Base-by-base conservation (phyloP, 192 early-diverging fungal species). In the Kappamyces sp. region DNA sequence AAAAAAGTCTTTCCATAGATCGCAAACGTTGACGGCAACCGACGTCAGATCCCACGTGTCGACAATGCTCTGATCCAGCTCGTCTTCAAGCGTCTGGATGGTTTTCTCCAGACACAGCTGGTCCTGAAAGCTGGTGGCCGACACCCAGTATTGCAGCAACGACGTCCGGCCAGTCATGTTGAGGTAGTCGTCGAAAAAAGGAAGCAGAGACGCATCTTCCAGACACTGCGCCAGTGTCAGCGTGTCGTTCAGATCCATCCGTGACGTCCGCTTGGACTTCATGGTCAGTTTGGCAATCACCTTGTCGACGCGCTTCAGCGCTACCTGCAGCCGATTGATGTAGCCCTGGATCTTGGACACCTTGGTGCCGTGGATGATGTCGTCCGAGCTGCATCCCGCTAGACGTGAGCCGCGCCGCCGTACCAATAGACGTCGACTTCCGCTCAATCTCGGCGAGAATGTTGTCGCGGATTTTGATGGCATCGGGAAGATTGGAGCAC, bases 111-210 rank as follows among this genome's bases (percentile, higher is more conserved):
- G 31, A 33, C 8, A 11, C 32, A 39, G 48, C 33, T 43, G 31
- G 49, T 22, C 55, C 11, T 30, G 54, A 47, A 59, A 43, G 7
- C 46, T 66, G 67, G 32, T 78, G 67, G 31, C 84, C 71, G 29
- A 83, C 80, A 89, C 60, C 86, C 88, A 89, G 57, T 88, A 88
- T 51, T 87, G 84, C 2, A 89, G 74, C 32, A 83, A 68, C 4
- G 77, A 60, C 65, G 81, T 74, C 54, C 73, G 69, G 2, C 82
- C 85, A 8, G 73, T 75, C 15, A 79, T 72, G 62, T 91, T 88
- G 83, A 87, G 83, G 65, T 85, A 89, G 65, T 89, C 90, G 60
- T 83, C 84, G 69, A 91, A 89, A 43, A 83, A 86, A 0, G 85
- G 84, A 3, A 89, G 60, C 2, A 85, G 76, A 0, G 78, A 57